Percentiles rank a stretch among this genome's conserved stretches.
Conservation (phyloP, 2,329 filamentous ascomycete genomes). For the Colletotrichum kahawae region DNA sequence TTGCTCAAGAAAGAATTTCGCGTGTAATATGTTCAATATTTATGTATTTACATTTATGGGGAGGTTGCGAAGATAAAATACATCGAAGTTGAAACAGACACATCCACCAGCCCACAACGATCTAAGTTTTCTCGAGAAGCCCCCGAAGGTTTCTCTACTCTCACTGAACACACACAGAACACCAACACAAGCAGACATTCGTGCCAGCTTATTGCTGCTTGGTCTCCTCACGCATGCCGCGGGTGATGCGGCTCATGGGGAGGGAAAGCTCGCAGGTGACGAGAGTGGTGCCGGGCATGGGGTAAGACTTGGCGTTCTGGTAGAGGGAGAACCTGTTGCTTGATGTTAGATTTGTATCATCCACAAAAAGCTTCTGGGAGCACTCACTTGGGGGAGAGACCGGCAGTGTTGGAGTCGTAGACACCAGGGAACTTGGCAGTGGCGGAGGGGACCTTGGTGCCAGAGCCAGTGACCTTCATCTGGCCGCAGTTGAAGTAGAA, state of each 20-base stretch:
- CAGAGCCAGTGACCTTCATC: constrained; percentile 43
- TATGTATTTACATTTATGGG: too few species aligned
- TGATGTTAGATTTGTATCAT: neutral
- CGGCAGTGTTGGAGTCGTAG: constrained; percentile 11
- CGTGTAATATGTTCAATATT: too few species aligned
- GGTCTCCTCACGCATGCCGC: neutral
- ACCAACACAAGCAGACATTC: too few species aligned
- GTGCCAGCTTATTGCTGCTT: too few species aligned
- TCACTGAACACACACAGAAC: too few species aligned
- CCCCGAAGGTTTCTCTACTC: too few species aligned
- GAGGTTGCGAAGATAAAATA: too few species aligned
- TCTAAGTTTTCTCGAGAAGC: too few species aligned
- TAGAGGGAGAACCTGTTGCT: neutral
- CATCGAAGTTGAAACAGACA: too few species aligned
- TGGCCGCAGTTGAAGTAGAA: constrained; percentile 50
- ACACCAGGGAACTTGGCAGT: constrained; percentile 46
- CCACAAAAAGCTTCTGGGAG: neutral
- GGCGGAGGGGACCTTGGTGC: constrained; percentile 38
- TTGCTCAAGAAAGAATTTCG: too few species aligned
- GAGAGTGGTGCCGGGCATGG: neutral
- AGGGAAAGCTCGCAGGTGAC: neutral
- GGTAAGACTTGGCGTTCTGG: neutral
- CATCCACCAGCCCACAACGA: too few species aligned
- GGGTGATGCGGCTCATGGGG: neutral
- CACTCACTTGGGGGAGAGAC: neutral